Conservation (phyloP, 2,329 filamentous ascomycete genomes). For the Knoxdaviesia proteae region DNA sequence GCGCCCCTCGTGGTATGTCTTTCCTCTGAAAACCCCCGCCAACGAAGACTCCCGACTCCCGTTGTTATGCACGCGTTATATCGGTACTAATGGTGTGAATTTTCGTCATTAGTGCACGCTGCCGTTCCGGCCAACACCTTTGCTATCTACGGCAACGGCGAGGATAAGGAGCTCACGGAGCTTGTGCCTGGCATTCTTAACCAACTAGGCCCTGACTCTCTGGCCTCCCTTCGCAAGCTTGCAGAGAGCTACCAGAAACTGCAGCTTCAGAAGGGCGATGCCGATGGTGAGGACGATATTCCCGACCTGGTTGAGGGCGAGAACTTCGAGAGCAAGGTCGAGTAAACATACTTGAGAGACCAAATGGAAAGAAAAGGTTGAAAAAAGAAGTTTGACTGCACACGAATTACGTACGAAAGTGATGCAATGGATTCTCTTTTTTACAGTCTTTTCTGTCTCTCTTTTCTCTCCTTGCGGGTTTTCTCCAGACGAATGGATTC, state of each 20-base stretch:
- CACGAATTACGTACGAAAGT: no score
- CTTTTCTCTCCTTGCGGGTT: neutral
- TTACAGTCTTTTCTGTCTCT: neutral
- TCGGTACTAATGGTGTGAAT: no score
- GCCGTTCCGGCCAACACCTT: slow-evolving; percentile 97
- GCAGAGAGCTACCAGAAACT: slow-evolving; percentile 99
- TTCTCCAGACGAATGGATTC: neutral
- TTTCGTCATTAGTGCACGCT: slow-evolving; percentile 53
- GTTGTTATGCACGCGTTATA: no score
- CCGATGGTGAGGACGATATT: slow-evolving; percentile 80
- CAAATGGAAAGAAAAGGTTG: slow-evolving; percentile 1
- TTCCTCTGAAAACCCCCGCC: slow-evolving; percentile 1
- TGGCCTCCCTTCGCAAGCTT: slow-evolving; percentile 92
- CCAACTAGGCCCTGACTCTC: slow-evolving; percentile 95
- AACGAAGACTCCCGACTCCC: no score
- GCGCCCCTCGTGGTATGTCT: slow-evolving; percentile 77
- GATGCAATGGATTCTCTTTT: neutral
- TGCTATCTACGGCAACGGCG: slow-evolving; percentile 94
- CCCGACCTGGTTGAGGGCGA: slow-evolving; percentile 91
- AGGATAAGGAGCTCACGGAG: slow-evolving; percentile 99
- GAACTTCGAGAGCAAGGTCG: slow-evolving; percentile 96
- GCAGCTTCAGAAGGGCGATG: slow-evolving; percentile 78
- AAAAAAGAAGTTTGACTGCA: no score
- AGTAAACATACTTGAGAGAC: slow-evolving; percentile 32
- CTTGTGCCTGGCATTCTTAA: slow-evolving; percentile 98